Evolutionary conservation across 306 rosid species (phyloP), one percentile per base, ranked within the genome.

Genomic region (Prunus campanulata): DNA sequence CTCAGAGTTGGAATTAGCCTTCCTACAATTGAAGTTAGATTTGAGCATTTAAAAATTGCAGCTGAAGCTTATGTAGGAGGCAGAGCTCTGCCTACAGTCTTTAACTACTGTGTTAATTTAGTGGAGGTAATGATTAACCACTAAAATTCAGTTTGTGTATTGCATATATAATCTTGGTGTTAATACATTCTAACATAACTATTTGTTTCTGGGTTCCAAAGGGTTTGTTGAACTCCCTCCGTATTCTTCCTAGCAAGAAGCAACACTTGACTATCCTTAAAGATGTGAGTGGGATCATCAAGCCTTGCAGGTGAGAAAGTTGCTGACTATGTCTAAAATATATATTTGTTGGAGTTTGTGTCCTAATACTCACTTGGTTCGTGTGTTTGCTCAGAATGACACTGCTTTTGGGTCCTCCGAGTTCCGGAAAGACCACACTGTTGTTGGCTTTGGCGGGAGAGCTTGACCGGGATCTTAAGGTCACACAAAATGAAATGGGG

Each of bases 351-450:
- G 9, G 44, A 7, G 44, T 39, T 7, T 4, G 9, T 39, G 44
- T 48, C 60, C 8, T 24, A 47, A 68, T 46, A 13, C 44, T 68
- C 44, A 67, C 59, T 68, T 16, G 14, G 59, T 49, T 59, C 19
- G 27, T 32, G 8, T 46, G 57, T 72, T 73, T 16, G 20, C 47
- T 7, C 8, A 74, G 79, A 66, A 76, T 42, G 79, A 54, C 79
- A 18, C 22, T 76, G 48, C 79, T 76, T 54, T 66, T 76, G 79
- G 79, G 79, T 42, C 79, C 79, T 76, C 79, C 79, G 8, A 66
- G 79, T 76, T 76, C 79, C 10, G 74, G 79, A 32, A 76, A 76
- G 46, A 51, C 79, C 74, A 66, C 79, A 3, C 66, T 66, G 4
- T 54, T 76, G 30, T 14, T 66, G 66, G 79, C 79, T 22, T 76